Evolutionary conservation across 1,284 basidiomycete genomes (phyloP).

Genomic region (Pseudozyma tsukubaensis): DNA sequence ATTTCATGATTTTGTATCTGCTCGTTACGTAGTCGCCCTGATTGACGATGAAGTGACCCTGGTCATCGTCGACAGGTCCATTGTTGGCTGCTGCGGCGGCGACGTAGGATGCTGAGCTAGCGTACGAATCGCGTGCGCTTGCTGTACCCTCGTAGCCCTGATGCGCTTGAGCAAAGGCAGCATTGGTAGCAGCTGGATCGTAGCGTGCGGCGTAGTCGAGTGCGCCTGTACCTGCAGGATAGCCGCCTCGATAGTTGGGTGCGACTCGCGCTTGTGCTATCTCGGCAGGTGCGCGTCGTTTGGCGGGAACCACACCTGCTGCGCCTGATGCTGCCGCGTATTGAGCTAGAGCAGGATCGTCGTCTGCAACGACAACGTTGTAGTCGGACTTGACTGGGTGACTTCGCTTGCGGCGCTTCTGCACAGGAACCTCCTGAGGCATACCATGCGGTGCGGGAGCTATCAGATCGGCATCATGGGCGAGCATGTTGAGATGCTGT

Average conservation of each 20-base stretch:
- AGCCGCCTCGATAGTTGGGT: constrained; percentile 52
- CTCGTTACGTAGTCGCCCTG: constrained; percentile 65
- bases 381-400: constrained; percentile 41
- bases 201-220: constrained; percentile 47
- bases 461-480: constrained; percentile 49
- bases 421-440: constrained; percentile 16
- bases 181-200: constrained; percentile 31
- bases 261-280: constrained; percentile 26
- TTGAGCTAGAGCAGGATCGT: constrained; percentile 17
- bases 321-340: constrained; percentile 32
- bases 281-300: constrained; percentile 33
- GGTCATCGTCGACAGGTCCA: constrained; percentile 68
- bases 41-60: constrained; percentile 70
- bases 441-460: constrained; percentile 34
- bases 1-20: constrained; percentile 77
- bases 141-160: constrained; percentile 47
- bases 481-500: constrained; percentile 36
- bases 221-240: constrained; percentile 41
- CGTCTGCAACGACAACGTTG: constrained; percentile 12
- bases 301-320: constrained; percentile 21
- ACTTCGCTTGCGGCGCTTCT: constrained; percentile 46
- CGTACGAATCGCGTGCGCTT: constrained; percentile 44
- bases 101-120: constrained; percentile 49
- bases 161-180: constrained; percentile 27
- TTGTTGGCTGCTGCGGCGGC: constrained; percentile 33